A percentile compares a stretch with the other conserved stretches of the same genome.
Evolutionary conservation across 176 grass and related monocot genomes (phyloP).

Genomic region (Urochloa ruziziensis): DNA sequence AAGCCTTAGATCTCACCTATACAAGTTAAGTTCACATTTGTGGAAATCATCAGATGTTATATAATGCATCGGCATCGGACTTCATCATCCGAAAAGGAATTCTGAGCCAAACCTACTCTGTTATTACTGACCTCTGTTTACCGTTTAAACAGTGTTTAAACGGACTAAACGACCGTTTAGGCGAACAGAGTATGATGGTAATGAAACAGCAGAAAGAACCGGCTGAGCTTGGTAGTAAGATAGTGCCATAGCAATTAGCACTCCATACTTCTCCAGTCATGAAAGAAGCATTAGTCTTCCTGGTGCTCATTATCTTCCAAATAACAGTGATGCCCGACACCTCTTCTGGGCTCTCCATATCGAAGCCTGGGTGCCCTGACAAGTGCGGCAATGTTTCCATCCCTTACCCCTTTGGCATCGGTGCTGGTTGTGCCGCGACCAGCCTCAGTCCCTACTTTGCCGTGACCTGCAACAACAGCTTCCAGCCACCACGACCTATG

Average conservation of each 20-base stretch:
- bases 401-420: slow-evolving; percentile 41
- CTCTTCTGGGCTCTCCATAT: background rate
- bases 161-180: too few species aligned
- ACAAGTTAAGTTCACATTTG: background rate
- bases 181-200: too few species aligned
- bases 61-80: background rate
- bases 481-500: slow-evolving; percentile 17
- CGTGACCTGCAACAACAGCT: slow-evolving; percentile 12
- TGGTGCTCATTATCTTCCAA: background rate
- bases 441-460: background rate
- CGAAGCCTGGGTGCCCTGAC: slow-evolving; percentile 14
- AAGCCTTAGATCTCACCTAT: background rate
- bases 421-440: background rate
- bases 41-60: too few species aligned
- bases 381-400: slow-evolving; percentile 24
- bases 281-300: background rate
- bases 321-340: background rate
- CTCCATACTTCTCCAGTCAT: background rate
- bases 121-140: too few species aligned
- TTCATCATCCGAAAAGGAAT: too few species aligned
- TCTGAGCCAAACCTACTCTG: too few species aligned
- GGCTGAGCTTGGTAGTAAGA: background rate
- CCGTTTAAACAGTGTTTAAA: too few species aligned
- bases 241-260: background rate
- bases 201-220: background rate